These are phyloP conservation scores for Aspergillus ustus DNA, from an alignment of 2,329 filamentous ascomycete genomes.

Conservation along the genomic window DNA sequence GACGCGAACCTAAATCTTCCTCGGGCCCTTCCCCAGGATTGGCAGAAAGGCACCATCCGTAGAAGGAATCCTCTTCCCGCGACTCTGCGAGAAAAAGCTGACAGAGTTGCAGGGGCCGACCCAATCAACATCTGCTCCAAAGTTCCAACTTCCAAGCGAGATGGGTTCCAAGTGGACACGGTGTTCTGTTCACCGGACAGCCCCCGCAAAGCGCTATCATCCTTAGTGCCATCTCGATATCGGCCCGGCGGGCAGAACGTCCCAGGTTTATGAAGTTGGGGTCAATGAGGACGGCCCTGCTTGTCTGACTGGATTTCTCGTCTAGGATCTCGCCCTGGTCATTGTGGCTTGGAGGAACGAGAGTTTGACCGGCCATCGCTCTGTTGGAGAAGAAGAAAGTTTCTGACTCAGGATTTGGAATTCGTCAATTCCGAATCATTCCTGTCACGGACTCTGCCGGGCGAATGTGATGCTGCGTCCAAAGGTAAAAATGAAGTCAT, in stretches of 20 bases:
- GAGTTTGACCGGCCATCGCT: background rate
- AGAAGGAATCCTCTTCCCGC: constrained; percentile 3
- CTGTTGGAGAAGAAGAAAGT: background rate
- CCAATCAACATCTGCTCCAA: background rate
- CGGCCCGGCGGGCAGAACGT: background rate
- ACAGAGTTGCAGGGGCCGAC: background rate
- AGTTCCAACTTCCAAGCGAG: background rate
- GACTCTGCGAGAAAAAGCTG: background rate
- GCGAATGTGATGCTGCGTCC: background rate
- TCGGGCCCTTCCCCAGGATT: constrained; percentile 11
- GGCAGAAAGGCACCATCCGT: constrained; percentile 1
- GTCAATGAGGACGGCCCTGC: background rate
- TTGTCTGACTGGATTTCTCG: background rate
- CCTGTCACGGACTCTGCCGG: background rate
- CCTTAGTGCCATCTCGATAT: constrained; percentile 16
- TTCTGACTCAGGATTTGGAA: constrained; percentile 4
- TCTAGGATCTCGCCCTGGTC: background rate
- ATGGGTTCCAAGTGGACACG: constrained; percentile 16
- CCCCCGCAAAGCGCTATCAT: constrained; percentile 14
- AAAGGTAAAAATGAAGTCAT: background rate
- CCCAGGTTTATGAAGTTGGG: background rate
- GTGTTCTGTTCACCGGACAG: constrained; percentile 15
- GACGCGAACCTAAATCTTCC: background rate
- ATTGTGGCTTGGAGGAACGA: background rate
- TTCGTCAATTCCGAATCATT: background rate